Evolutionary conservation across 108 stramenopile genomes (phyloP).

Genomic region (Nitzschia sp.): DNA sequence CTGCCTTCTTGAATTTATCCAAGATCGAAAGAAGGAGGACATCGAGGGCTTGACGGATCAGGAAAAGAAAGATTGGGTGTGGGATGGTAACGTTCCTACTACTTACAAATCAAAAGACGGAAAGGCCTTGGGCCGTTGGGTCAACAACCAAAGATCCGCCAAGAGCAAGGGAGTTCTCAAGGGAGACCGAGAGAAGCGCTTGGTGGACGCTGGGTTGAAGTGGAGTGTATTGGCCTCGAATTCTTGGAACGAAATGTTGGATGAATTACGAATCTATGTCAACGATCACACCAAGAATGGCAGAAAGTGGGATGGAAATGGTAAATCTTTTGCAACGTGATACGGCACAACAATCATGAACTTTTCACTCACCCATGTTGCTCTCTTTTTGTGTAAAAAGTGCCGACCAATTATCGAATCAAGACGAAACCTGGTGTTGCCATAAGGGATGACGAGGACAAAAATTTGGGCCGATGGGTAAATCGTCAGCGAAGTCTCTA

Average conservation of each 20-base stretch:
- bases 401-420: conserved; percentile 84
- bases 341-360: not conserved
- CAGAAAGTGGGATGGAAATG: conserved; percentile 55
- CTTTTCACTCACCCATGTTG: not conserved
- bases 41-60: conserved; percentile 55
- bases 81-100: conserved; percentile 85
- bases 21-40: conserved; percentile 59
- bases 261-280: conserved; percentile 78
- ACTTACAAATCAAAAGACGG: conserved; percentile 71
- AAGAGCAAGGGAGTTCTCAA: conserved; percentile 81
- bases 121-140: conserved; percentile 86
- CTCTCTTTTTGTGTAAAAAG: conserved; percentile 29
- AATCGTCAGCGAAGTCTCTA: conserved; percentile 85
- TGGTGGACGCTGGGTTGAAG: conserved; percentile 79
- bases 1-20: conserved; percentile 68
- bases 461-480: conserved; percentile 87
- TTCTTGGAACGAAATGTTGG: conserved; percentile 85
- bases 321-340: conserved; percentile 8
- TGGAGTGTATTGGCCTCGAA: conserved; percentile 91
- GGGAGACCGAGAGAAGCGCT: conserved; percentile 72
- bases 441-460: conserved; percentile 51
- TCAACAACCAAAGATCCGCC: conserved; percentile 87
- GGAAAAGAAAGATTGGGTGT: conserved; percentile 66
- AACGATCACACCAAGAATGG: conserved; percentile 59
- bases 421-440: conserved; percentile 43